These are phyloP conservation scores for Backusella psychrophila DNA, from an alignment of 192 early-diverging fungal genomes.

Conservation along the genomic window DNA sequence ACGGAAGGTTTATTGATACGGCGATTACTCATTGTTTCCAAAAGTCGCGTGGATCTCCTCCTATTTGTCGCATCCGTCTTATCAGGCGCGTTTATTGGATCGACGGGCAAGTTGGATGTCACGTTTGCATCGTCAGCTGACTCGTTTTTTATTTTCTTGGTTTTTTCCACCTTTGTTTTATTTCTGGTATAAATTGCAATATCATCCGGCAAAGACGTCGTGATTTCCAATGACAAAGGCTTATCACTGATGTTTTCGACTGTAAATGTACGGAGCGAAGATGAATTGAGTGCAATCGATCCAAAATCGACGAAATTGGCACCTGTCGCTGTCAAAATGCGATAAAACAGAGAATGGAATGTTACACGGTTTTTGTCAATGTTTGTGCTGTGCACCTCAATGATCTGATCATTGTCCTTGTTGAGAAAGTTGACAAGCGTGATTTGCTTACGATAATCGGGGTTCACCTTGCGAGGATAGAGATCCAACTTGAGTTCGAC, in stretches of 20 bases:
- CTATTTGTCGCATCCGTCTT: neutral
- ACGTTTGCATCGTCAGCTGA: neutral
- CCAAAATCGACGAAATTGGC: slow-evolving; percentile 97
- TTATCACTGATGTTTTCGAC: slow-evolving; percentile 81
- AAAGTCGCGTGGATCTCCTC: neutral
- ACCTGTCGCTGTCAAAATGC: slow-evolving; percentile 80
- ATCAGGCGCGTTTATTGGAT: neutral
- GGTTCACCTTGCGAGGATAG: slow-evolving; percentile 97
- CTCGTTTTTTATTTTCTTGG: slow-evolving; percentile 30
- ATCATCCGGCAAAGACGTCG: slow-evolving; percentile 45
- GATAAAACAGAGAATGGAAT: slow-evolving; percentile 95
- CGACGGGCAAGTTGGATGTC: neutral
- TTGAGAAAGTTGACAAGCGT: slow-evolving; percentile 91
- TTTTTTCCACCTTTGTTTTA: neutral
- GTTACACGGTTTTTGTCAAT: slow-evolving; percentile 97
- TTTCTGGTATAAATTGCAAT: slow-evolving; percentile 34
- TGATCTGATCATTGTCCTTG: slow-evolving; percentile 83
- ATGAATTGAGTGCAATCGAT: slow-evolving; percentile 77
- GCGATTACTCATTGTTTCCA: slow-evolving; percentile 45
- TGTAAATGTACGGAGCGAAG: slow-evolving; percentile 71
- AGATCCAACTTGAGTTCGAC: slow-evolving; percentile 88
- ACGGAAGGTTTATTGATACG: slow-evolving; percentile 10
- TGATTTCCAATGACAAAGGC: slow-evolving; percentile 43
- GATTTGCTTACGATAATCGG: slow-evolving; percentile 95
- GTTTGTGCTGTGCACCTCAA: slow-evolving; percentile 91